Evolutionary conservation across 441 rosid genomes (phyloP).

Genomic region (Eutrema salsugineum): DNA sequence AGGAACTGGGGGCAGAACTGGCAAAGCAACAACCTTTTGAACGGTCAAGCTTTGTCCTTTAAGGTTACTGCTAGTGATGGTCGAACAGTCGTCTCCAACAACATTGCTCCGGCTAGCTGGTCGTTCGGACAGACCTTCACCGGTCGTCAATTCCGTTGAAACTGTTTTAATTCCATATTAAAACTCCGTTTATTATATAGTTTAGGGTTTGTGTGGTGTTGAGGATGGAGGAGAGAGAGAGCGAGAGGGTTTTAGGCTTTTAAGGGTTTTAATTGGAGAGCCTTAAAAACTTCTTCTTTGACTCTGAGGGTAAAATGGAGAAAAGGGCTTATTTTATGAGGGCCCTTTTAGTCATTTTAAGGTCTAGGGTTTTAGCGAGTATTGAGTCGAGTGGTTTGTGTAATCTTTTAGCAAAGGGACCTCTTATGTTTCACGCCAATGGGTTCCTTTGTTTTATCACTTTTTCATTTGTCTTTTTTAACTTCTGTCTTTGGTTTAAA

Average conservation of each 20-base stretch:
- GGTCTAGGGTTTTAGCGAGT: slow-evolving; percentile 22
- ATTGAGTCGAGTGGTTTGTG: slow-evolving; percentile 15
- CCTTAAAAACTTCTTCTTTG: slow-evolving; percentile 1
- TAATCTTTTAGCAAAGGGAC: slow-evolving; percentile 20
- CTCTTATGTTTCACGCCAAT: slow-evolving; percentile 24
- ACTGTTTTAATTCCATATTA: background rate
- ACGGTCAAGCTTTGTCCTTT: slow-evolving; percentile 70
- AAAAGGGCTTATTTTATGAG: slow-evolving; percentile 22
- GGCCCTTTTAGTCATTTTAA: slow-evolving; percentile 28
- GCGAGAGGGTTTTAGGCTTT: slow-evolving; percentile 17
- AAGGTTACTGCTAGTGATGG: slow-evolving; percentile 71
- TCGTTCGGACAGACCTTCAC: slow-evolving; percentile 76
- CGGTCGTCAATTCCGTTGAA: slow-evolving; percentile 72
- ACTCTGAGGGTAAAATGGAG: slow-evolving; percentile 10
- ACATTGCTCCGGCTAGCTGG: slow-evolving; percentile 56
- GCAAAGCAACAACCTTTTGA: slow-evolving; percentile 66
- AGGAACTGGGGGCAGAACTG: slow-evolving; percentile 84
- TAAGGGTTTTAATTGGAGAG: slow-evolving; percentile 20
- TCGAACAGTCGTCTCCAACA: slow-evolving; percentile 44
- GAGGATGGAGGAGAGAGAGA: background rate
- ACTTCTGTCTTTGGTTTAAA: slow-evolving; percentile 7
- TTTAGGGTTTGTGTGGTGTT: slow-evolving; percentile 20
- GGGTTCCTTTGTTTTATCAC: slow-evolving; percentile 18
- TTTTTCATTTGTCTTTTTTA: background rate
- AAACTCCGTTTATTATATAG: background rate